Base-by-base conservation (phyloP, 495 filamentous ascomycete species). In the Aspergillus egyptiacus region DNA sequence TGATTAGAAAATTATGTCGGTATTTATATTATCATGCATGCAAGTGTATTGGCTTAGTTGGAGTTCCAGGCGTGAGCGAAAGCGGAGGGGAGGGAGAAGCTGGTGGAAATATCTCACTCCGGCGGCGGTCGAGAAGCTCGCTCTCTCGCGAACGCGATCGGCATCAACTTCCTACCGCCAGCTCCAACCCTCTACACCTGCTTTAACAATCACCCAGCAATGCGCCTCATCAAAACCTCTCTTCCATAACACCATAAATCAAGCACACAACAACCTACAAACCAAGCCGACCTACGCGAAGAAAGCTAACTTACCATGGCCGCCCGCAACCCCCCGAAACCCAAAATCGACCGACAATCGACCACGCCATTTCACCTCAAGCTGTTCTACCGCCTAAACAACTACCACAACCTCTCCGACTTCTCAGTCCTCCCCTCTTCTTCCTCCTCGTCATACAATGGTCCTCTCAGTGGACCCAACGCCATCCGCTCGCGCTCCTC, bases 331-430 rank as follows among this genome's bases (percentile, higher is more conserved):
- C 56, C 54, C 48, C 44, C 59, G 40, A 66, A 60, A 46, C 48
- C 61, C 32, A 43, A 57, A 28, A 67, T 71, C 51, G 80, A 89
- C 68, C 81, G 89, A 62, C 81, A 89, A 69, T 74, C 79, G 32
- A 89, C 84, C 25, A 81, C 85, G 2, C 93, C 93, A 31, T 95
- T 96, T 72, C 81, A 91, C 59, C 75, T 98, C 13, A 91, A 87
- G 63, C 80, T 96, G 56, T 96, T 91, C 74, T 94, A 94, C 70
- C 78, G 82, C 49, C 75, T 70, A 6, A 79, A 83, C 57, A 75
- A 74, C 34, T 94, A 84, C 57, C 86, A 91, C 72, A 74, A 77
- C 31, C 60, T 69, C 31, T 62, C 65, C 37, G 66, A 70, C 60
- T 69, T 68, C 46, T 55, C 60, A 32, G 9, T 38, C 17, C 33